These are phyloP conservation scores for Ophiocordyceps australis DNA, from an alignment of 2,329 filamentous ascomycete genomes.

Conservation along the genomic window DNA sequence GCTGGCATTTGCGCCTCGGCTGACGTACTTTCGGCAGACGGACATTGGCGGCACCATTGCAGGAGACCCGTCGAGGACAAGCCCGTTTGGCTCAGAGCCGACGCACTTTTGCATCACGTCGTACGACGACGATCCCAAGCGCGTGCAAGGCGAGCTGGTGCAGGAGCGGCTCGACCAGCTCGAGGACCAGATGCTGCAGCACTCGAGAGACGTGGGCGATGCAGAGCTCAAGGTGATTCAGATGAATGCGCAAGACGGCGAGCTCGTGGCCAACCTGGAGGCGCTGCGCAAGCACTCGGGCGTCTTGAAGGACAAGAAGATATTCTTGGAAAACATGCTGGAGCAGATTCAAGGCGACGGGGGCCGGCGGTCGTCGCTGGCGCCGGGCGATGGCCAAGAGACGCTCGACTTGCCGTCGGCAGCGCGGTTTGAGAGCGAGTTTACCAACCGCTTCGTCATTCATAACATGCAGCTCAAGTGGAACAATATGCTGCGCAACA, in stretches of 20 bases:
- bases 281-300: conserved; percentile 34
- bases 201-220: conserved; percentile 55
- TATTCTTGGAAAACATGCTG: conserved; percentile 40
- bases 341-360: conserved; percentile 20
- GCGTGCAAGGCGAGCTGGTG: conserved; percentile 75
- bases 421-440: conserved; percentile 79
- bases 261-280: conserved; percentile 40
- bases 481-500: conserved; percentile 92
- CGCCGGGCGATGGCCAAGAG: conserved; percentile 32
- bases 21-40: conserved; percentile 95
- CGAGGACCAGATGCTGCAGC: conserved; percentile 57
- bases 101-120: conserved; percentile 96
- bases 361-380: conserved; percentile 12
- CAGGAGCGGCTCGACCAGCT: conserved; percentile 64
- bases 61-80: conserved; percentile 66
- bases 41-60: conserved; percentile 70
- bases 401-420: conserved; percentile 47
- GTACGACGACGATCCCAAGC: conserved; percentile 69
- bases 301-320: conserved; percentile 38
- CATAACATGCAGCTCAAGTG: conserved; percentile 97
- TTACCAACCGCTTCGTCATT: conserved; percentile 95
- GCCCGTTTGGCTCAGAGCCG: conserved; percentile 80
- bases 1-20: conserved; percentile 77
- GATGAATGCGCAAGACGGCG: conserved; percentile 27
- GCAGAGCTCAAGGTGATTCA: conserved; percentile 49